A percentile compares a stretch with the other conserved stretches of the same genome.
Evolutionary conservation across 108 stramenopile species (phyloP).

Genomic region (Cyclostephanos tholiformis): DNA sequence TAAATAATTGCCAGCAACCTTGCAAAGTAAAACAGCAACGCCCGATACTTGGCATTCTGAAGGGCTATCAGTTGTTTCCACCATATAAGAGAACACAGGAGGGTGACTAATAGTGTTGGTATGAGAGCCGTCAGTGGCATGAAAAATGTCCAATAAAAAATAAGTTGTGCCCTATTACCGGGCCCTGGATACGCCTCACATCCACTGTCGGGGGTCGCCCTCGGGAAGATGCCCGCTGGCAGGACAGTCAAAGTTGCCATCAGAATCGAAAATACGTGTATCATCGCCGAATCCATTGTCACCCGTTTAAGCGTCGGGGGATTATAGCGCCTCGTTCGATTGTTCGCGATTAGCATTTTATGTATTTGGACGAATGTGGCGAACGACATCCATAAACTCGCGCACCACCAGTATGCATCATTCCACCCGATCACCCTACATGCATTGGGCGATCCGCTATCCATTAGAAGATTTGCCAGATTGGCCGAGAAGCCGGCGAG

Average conservation of each 20-base stretch:
- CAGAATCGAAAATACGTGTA: conserved; percentile 29
- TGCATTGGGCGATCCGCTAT: conserved; percentile 9
- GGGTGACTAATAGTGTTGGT: conserved; percentile 21
- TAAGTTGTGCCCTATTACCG: conserved; percentile 20
- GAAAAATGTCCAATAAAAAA: conserved; percentile 43
- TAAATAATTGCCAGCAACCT: conserved; percentile 33
- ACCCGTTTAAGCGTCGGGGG: conserved; percentile 24
- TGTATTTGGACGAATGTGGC: conserved; percentile 22
- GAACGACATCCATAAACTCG: conserved; percentile 42
- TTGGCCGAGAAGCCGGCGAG: conserved; percentile 27
- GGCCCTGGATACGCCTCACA: conserved; percentile 36
- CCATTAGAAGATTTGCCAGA: conserved; percentile 25
- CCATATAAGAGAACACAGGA: conserved; percentile 26
- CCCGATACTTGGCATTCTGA: conserved; percentile 27
- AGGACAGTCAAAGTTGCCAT: conserved; percentile 32
- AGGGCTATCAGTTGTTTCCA: conserved; percentile 33
- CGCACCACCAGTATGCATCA: conserved; percentile 45
- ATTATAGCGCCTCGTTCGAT: conserved; percentile 14
- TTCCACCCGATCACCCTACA: conserved; percentile 39
- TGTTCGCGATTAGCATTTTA: conserved; percentile 20
- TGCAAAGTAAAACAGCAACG: conserved; percentile 37
- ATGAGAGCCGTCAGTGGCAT: conserved; percentile 37
- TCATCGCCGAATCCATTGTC: conserved; percentile 13
- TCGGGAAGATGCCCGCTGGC: conserved; percentile 21
- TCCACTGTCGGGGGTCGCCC: conserved; percentile 13